Evolutionary conservation across 306 rosid genomes (phyloP), one percentile per base, ranked within the genome.

Genomic region (Begonia fuchsioides): DNA sequence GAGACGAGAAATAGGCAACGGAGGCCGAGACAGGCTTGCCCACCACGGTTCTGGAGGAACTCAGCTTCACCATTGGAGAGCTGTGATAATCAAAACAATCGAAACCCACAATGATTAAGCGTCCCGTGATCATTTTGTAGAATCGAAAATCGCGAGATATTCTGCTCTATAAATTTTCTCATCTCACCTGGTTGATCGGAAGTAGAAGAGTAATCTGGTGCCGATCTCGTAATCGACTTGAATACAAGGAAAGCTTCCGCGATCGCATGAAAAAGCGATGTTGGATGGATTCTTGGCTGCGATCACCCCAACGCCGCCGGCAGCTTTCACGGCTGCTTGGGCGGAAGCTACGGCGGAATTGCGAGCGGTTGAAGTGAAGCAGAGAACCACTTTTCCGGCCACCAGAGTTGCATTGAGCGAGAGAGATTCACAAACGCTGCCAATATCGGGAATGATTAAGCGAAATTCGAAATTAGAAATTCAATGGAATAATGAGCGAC

Each of bases 381-480:
- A 69, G 9, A 69, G 58, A 9, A 69, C 67, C 50, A 63, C 70
- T n/a, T 69, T 62, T 9, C 70, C 75, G 41, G 59, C 52, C 8
- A 53, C 54, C 2, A 55, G 44, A 9, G 67, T 63, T 44, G 44
- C 32, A 43, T 69, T 59, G 17, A 64, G 57, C 15, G 51, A 14
- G 2, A 63, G 70, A 38, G 63, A 15, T 32, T 55, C 56, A 49
- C 75, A 64, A 2, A 38, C 52, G 16, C 67, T 64, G 66, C 49
- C 54, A n/a, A 18, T 11, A 12, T n/a, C 7, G 17, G 10, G 2
- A 68, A 11, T 17, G 26, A 20, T 13, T 16, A 13, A 10, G 15
- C 32, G n/a, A 55, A 44, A 32, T 19, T 13, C 35, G 7, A 9
- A 35, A 32, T 19, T 13, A 13, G 7, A 9, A 35, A 17, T 51